Evolutionary conservation across 306 rosid species (phyloP).

Genomic region (Vigna radiata): DNA sequence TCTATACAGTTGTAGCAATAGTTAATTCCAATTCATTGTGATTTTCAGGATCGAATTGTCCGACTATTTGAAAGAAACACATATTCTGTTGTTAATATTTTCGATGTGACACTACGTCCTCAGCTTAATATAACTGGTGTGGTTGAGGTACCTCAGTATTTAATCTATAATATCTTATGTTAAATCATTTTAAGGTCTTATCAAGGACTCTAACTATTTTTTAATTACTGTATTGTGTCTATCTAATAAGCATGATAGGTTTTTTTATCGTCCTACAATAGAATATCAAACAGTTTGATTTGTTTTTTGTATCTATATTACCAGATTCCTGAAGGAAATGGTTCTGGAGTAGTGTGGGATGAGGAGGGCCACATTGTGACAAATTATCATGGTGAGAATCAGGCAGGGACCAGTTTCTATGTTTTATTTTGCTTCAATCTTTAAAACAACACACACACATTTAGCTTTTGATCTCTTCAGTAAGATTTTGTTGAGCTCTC

Average conservation of each 20-base stretch:
- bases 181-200: not conserved
- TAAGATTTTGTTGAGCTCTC: constrained; percentile 25
- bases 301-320: constrained; percentile 24
- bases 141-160: constrained; percentile 73
- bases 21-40: constrained; percentile 34
- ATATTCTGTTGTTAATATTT: constrained; percentile 90
- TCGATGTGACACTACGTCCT: constrained; percentile 92
- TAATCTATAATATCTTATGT: constrained; percentile 13
- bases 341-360: constrained; percentile 98
- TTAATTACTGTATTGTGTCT: constrained; percentile 30
- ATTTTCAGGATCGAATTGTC: constrained; percentile 82
- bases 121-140: constrained; percentile 91
- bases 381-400: constrained; percentile 87
- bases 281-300: constrained; percentile 27
- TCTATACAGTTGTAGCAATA: not conserved
- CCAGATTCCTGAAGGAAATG: constrained; percentile 99
- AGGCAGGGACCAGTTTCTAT: constrained; percentile 24
- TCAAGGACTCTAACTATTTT: constrained; percentile 14
- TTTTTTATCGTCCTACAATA: not conserved
- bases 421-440: constrained; percentile 19
- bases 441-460: not conserved
- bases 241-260: constrained; percentile 12
- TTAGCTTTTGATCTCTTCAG: constrained; percentile 29
- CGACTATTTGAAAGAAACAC: constrained; percentile 88
- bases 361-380: constrained; percentile 91